A percentile compares a stretch with the other conserved stretches of the same genome.
Evolutionary conservation across 768 basidiomycete genomes (phyloP).

Genomic region (Kwoniella botswanensis): DNA sequence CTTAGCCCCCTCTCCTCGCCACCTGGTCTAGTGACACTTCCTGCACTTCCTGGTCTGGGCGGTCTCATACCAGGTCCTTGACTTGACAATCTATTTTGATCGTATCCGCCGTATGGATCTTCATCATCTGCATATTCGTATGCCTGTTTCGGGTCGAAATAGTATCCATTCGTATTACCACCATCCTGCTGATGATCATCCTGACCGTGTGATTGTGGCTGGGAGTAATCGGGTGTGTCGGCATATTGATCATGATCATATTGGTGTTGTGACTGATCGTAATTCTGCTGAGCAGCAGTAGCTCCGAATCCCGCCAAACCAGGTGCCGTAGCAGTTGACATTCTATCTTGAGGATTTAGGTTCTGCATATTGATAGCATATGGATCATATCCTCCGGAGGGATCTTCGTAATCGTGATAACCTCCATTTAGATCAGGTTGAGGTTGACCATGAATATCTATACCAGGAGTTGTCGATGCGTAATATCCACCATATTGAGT

Average conservation of each 20-base stretch:
- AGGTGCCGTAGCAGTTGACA: constrained; percentile 41
- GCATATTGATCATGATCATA: constrained; percentile 20
- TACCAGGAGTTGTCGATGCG: constrained; percentile 43
- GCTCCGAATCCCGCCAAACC: constrained; percentile 51
- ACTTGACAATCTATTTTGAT: constrained; percentile 21
- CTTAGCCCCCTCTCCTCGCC: constrained; percentile 37
- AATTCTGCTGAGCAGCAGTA: constrained; percentile 29
- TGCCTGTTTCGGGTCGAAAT: constrained; percentile 46
- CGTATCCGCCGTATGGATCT: constrained; percentile 43
- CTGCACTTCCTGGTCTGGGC: constrained; percentile 40
- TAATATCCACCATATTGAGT: constrained; percentile 56
- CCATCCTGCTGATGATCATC: constrained; percentile 1
- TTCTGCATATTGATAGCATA: constrained; percentile 45
- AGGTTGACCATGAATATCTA: constrained; percentile 41
- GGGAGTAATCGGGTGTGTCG: constrained; percentile 13
- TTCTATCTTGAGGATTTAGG: constrained; percentile 32
- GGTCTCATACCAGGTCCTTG: constrained; percentile 21
- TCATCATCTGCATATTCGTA: constrained; percentile 39
- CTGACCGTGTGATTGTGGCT: not conserved
- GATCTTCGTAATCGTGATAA: constrained; percentile 54
- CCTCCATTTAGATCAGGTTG: constrained; percentile 38
- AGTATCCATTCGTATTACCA: constrained; percentile 24
- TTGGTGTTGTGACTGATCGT: constrained; percentile 15
- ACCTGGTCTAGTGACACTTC: constrained; percentile 36
- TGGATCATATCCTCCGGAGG: constrained; percentile 54